Evolutionary conservation across 1,284 basidiomycete species (phyloP).

Genomic region (Porogramme epimiltina): DNA sequence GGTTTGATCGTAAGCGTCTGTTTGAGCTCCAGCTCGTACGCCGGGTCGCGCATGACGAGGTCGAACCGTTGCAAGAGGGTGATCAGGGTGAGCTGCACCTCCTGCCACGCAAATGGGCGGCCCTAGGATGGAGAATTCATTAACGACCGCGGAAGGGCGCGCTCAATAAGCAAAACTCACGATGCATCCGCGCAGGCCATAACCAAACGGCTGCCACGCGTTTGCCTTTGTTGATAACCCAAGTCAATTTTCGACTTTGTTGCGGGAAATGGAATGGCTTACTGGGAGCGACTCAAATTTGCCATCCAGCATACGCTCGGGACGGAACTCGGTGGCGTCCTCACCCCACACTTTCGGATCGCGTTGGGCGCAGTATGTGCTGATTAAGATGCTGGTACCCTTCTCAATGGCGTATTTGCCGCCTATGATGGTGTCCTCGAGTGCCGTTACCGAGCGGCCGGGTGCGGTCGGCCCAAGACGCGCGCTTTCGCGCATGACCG

Average conservation of each 20-base stretch:
- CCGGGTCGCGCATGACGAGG: constrained; percentile 42
- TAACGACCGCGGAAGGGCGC: neutral
- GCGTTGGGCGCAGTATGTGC: constrained; percentile 40
- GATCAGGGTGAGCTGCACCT: constrained; percentile 44
- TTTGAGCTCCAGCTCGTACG: constrained; percentile 45
- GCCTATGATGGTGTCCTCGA: constrained; percentile 37
- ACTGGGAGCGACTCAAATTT: constrained; percentile 38
- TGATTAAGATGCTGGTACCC: constrained; percentile 33
- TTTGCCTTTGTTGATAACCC: constrained; percentile 36
- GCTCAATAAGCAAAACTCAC: constrained; percentile 22
- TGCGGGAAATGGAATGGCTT: constrained; percentile 29
- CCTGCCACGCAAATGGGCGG: constrained; percentile 52
- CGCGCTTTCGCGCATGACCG: constrained; percentile 49
- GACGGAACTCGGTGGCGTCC: constrained; percentile 44
- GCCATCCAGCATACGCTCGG: constrained; percentile 51
- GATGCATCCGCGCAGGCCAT: constrained; percentile 42
- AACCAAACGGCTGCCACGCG: constrained; percentile 48
- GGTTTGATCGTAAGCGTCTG: constrained; percentile 54
- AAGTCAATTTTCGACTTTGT: constrained; percentile 41
- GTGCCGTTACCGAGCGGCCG: constrained; percentile 33
- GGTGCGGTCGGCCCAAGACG: constrained; percentile 45
- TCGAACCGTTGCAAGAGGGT: constrained; percentile 48
- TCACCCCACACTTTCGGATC: constrained; percentile 51
- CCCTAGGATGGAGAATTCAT: constrained; percentile 29
- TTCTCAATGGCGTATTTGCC: constrained; percentile 43